phyloP scores from a whole-genome alignment of 2,329 filamentous ascomycete species.

The Verticillium isaacii region DNA sequence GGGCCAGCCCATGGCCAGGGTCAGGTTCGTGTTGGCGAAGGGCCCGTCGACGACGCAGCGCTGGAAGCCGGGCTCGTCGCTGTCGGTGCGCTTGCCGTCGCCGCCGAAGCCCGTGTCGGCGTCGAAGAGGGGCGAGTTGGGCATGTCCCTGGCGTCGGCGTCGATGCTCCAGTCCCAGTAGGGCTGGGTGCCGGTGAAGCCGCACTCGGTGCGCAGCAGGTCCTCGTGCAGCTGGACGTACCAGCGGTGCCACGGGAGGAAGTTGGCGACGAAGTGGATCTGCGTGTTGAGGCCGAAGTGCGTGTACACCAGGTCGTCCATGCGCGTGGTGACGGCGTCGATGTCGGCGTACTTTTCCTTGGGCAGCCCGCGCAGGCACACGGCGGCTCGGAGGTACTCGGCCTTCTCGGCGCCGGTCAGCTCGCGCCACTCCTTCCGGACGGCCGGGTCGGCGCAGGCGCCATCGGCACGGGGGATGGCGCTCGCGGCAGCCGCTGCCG shows the following conservation, averaged over 20 bases:
- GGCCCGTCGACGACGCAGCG: constrained; percentile 18
- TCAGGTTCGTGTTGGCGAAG: constrained; percentile 14
- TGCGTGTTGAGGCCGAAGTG: constrained; percentile 10
- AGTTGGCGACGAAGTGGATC: constrained; percentile 19
- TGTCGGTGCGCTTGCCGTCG: constrained; percentile 14
- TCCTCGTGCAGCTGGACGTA: constrained; percentile 24
- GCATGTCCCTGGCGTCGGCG: constrained; percentile 7
- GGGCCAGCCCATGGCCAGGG: constrained; percentile 13
- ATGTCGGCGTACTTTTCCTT: constrained; percentile 9
- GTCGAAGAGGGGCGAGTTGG: constrained; percentile 24
- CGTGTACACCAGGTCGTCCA: constrained; percentile 14
- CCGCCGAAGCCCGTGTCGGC: constrained; percentile 25
- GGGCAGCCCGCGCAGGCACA: constrained; percentile 10
- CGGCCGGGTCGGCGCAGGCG: constrained; percentile 9
- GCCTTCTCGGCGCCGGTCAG: constrained; percentile 11
- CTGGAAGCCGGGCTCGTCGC: constrained; percentile 5
- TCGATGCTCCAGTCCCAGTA: constrained; percentile 26
- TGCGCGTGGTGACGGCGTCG: constrained; percentile 10
- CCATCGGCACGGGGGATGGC: constrained; percentile 3
- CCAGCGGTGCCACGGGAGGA: constrained; percentile 30
- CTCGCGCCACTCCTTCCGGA: constrained; percentile 16
- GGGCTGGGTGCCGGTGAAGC: constrained; percentile 25
- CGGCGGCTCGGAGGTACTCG: constrained; percentile 13
- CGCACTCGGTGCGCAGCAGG: constrained; percentile 22
- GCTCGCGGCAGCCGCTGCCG: constrained; percentile 1